A percentile compares a stretch with the other conserved stretches of the same genome.
phyloP scores from a whole-genome alignment of 441 rosid species.

The Corymbia calophylla region DNA sequence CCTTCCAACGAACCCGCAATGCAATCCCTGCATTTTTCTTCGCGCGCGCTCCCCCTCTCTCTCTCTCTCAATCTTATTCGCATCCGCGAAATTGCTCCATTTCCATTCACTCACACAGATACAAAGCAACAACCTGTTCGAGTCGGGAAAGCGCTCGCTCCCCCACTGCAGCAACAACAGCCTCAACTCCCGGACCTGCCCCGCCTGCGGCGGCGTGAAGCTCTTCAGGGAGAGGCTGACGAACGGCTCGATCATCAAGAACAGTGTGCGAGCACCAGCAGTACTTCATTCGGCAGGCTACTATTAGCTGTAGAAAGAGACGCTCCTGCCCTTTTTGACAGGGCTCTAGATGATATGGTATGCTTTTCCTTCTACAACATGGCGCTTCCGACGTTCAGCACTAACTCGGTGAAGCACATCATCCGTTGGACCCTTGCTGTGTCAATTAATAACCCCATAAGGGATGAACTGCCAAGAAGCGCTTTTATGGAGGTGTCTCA shows the following conservation, averaged over 20 bases:
- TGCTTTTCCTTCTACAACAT: slow-evolving; percentile 3
- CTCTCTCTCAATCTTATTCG: too few species aligned
- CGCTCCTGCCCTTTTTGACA: slow-evolving; percentile 93
- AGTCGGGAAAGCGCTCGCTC: not conserved
- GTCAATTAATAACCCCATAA: too few species aligned
- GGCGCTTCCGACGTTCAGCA: not conserved
- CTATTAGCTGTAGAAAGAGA: slow-evolving; percentile 71
- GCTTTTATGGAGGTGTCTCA: not conserved
- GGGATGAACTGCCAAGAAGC: not conserved
- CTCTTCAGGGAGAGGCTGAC: slow-evolving; percentile 86
- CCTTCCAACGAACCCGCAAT: too few species aligned
- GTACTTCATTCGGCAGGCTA: slow-evolving; percentile 76
- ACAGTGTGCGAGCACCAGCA: slow-evolving; percentile 90
- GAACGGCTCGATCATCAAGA: slow-evolving; percentile 88
- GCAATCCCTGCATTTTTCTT: too few species aligned
- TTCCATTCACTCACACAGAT: not conserved
- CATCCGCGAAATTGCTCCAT: not conserved
- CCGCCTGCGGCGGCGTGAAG: slow-evolving; percentile 36
- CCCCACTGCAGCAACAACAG: not conserved
- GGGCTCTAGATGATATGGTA: slow-evolving; percentile 67
- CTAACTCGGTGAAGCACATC: not conserved
- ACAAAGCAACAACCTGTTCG: not conserved
- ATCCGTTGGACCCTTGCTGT: not conserved
- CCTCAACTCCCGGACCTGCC: not conserved
- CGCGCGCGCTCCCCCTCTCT: too few species aligned